Evolutionary conservation across 208 protist species (phyloP).

Genomic region (Acanthamoeba royreba): DNA sequence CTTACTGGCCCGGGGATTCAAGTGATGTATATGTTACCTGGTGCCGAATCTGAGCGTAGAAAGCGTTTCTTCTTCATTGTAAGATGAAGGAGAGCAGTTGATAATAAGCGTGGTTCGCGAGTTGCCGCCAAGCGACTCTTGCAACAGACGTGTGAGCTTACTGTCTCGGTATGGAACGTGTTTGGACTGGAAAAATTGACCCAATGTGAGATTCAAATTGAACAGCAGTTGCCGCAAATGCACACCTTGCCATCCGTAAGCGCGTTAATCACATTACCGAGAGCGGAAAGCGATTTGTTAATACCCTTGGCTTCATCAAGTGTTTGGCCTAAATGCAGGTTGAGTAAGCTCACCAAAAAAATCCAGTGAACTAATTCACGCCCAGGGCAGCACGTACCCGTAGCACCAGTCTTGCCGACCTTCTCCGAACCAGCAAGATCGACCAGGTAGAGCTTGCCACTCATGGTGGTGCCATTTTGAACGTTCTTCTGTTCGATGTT

Average conservation of each 20-base stretch:
- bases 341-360: not conserved
- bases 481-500: not conserved
- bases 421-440: slow-evolving; percentile 81
- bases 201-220: not conserved
- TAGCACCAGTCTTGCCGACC: slow-evolving; percentile 72
- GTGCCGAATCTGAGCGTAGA: slow-evolving; percentile 84
- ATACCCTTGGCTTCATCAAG: slow-evolving; percentile 82
- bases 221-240: too few relatives aligned
- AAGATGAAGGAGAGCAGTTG: slow-evolving; percentile 76
- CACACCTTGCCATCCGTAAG: slow-evolving; percentile 68
- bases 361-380: not conserved
- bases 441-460: slow-evolving; percentile 78
- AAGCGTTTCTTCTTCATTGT: slow-evolving; percentile 83
- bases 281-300: slow-evolving; percentile 76
- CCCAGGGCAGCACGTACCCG: not conserved
- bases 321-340: not conserved
- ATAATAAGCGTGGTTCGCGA: slow-evolving; percentile 83
- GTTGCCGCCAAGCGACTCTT: slow-evolving; percentile 85
- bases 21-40: slow-evolving; percentile 43
- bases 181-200: not conserved
- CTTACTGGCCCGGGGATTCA: not conserved
- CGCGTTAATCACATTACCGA: slow-evolving; percentile 81
- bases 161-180: slow-evolving; percentile 79
- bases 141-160: slow-evolving; percentile 77
- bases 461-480: not conserved